Percentiles rank a stretch among this genome's conserved stretches.
Conservation (phyloP, 192 early-diverging fungal species). For the Backusella macrospora region DNA sequence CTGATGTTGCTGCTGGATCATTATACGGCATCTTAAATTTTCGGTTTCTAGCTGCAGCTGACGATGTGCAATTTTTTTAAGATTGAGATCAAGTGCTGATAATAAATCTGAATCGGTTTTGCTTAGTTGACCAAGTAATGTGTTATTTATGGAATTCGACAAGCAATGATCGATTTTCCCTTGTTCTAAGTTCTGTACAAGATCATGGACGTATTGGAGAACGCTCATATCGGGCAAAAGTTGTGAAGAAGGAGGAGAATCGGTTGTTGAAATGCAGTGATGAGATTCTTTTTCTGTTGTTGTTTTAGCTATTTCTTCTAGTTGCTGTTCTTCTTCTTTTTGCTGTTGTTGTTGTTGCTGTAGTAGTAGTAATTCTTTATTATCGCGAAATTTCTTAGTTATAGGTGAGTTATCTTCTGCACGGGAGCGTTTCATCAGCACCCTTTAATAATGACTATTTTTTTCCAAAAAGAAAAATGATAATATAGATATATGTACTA, state of each 20-base stretch:
- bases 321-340: neutral
- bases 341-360: neutral
- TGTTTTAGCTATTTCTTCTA: neutral
- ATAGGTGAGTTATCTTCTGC: slow-evolving; percentile 18
- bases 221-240: slow-evolving; percentile 3
- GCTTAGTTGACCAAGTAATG: slow-evolving; percentile 23
- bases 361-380: neutral
- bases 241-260: neutral
- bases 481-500: neutral
- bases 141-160: neutral
- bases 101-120: slow-evolving; percentile 17
- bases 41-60: slow-evolving; percentile 36
- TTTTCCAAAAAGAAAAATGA: neutral
- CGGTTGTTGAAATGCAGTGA: neutral
- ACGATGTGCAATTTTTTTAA: slow-evolving; percentile 34
- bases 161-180: slow-evolving; percentile 15
- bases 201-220: slow-evolving; percentile 17
- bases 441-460: neutral
- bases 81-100: slow-evolving; percentile 17
- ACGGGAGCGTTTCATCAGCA: slow-evolving; percentile 18
- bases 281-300: neutral
- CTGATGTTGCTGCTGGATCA: slow-evolving; percentile 33
- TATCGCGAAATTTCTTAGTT: slow-evolving; percentile 20
- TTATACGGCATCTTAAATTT: slow-evolving; percentile 37
- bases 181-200: slow-evolving; percentile 19